Evolutionary conservation across 768 basidiomycete genomes (phyloP), one percentile per base, ranked within the genome.

Genomic region (Agrocybe praecox): DNA sequence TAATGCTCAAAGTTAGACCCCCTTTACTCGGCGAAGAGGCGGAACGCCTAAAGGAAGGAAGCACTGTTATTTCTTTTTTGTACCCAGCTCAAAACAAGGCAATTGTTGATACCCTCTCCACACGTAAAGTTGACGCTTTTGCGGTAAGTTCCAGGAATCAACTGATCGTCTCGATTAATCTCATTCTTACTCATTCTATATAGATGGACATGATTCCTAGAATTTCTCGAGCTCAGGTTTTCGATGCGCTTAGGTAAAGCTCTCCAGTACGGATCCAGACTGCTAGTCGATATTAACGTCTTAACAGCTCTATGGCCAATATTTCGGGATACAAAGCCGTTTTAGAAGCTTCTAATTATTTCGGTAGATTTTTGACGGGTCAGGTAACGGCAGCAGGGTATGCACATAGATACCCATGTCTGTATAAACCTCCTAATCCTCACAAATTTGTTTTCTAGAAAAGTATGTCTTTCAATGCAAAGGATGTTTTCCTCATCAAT

Each of bases 321-420:
- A 94, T 93, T 42, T 84, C 92, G n/a, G 93, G 93, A 12, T 95
- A 95, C 71, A 93, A 95, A 70, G 93, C 93, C 40, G 92, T 95
- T 46, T 71, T 95, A 67, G 93, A 95, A 70, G 93, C 93, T 26
- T 90, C 92, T 22, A 94, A 92, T 69, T 84, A 90, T 66, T 95
- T 95, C 65, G 92, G 92, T 65, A 80, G 93, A 62, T 94, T 92
- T 74, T 77, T 95, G 62, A 93, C 93, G 32, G 93, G 93, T 65
- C 93, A 95, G 71, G 91, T 92, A 53, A 95, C 93, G 6, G 93
- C 93, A 56, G 92, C 92, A 69, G 91, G 90, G 88, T 91, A 69
- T 68, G 87, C 78, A 46, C 29, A 36, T 21, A 24, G 40, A 69
- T 68, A 87, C 78, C 40, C n/a, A 53, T 18, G 33, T 43, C 46